Evolutionary conservation across 2,329 filamentous ascomycete species (phyloP).

Genomic region (Xylariaceae sp.): DNA sequence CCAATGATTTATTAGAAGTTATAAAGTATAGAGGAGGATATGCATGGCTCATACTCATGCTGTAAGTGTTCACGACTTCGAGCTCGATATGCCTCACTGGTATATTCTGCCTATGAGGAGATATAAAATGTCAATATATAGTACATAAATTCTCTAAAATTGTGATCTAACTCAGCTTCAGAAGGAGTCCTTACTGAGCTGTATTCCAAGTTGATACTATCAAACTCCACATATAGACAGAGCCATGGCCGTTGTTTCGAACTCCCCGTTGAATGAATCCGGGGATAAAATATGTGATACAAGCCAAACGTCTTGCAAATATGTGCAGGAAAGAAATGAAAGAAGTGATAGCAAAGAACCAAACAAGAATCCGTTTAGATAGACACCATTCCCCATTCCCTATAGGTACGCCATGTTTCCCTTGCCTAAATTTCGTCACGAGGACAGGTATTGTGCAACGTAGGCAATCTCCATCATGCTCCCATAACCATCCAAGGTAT

Average conservation of each 20-base stretch:
- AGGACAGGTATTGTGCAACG: conserved; percentile 43
- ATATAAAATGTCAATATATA: too few relatives aligned
- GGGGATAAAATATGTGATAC: neutral
- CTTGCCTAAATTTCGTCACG: conserved; percentile 7
- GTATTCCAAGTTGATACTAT: too few relatives aligned
- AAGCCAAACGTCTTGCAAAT: neutral
- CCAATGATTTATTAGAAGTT: too few relatives aligned
- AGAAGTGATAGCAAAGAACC: too few relatives aligned
- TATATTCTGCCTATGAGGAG: too few relatives aligned
- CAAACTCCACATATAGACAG: neutral
- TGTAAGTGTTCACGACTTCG: too few relatives aligned
- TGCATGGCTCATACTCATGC: too few relatives aligned
- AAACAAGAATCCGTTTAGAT: neutral
- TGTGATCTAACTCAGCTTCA: too few relatives aligned
- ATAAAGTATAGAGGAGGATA: too few relatives aligned
- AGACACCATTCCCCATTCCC: neutral
- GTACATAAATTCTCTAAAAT: too few relatives aligned
- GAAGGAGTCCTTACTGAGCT: too few relatives aligned
- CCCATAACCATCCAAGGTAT: conserved; percentile 49
- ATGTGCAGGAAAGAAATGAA: neutral
- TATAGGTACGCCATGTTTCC: neutral
- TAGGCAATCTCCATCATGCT: conserved; percentile 57
- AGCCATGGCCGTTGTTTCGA: neutral
- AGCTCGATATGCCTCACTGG: too few relatives aligned
- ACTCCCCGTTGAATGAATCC: neutral